Evolutionary conservation across 2,329 filamentous ascomycete species (phyloP).

Genomic region (Pyricularia pennisetigena): DNA sequence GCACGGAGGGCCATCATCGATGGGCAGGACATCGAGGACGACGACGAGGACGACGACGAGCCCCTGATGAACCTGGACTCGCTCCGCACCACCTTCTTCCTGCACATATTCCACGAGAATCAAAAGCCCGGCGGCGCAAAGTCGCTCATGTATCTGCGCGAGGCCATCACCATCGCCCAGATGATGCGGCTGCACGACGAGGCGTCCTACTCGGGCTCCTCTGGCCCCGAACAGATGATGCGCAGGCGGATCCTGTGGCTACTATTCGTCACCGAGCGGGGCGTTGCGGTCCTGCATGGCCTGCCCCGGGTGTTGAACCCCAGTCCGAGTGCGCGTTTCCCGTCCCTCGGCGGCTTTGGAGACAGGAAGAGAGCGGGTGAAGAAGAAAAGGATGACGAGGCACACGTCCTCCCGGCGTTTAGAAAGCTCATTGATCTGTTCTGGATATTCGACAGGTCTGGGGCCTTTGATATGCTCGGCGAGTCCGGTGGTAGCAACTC

Average conservation of each 20-base stretch:
- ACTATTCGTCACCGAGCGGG: slow-evolving; percentile 37
- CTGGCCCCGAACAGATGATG: slow-evolving; percentile 29
- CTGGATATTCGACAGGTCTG: slow-evolving; percentile 38
- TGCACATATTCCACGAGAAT: slow-evolving; percentile 43
- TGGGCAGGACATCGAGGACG: slow-evolving; percentile 6
- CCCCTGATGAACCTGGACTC: slow-evolving; percentile 25
- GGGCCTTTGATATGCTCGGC: slow-evolving; percentile 33
- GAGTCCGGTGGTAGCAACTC: not conserved
- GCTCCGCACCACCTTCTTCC: slow-evolving; percentile 37
- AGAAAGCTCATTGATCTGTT: slow-evolving; percentile 37
- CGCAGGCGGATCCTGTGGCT: slow-evolving; percentile 35
- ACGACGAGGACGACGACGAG: slow-evolving; percentile 10
- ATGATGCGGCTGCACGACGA: slow-evolving; percentile 36
- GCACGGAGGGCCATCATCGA: slow-evolving; percentile 12
- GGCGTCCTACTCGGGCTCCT: slow-evolving; percentile 22
- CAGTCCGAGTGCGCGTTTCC: slow-evolving; percentile 23
- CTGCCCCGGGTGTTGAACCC: slow-evolving; percentile 33
- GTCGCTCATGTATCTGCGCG: slow-evolving; percentile 36
- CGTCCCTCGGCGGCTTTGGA: slow-evolving; percentile 14
- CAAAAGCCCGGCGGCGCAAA: slow-evolving; percentile 31
- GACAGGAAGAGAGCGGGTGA: not conserved
- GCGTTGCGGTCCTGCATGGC: slow-evolving; percentile 39
- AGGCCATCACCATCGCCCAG: slow-evolving; percentile 41
- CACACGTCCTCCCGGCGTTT: slow-evolving; percentile 36
- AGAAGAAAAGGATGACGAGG: slow-evolving; percentile 25